A percentile compares a stretch with the other conserved stretches of the same genome.
These are phyloP conservation scores for Suillus weaverae DNA, from an alignment of 768 basidiomycete genomes.

Conservation along the genomic window DNA sequence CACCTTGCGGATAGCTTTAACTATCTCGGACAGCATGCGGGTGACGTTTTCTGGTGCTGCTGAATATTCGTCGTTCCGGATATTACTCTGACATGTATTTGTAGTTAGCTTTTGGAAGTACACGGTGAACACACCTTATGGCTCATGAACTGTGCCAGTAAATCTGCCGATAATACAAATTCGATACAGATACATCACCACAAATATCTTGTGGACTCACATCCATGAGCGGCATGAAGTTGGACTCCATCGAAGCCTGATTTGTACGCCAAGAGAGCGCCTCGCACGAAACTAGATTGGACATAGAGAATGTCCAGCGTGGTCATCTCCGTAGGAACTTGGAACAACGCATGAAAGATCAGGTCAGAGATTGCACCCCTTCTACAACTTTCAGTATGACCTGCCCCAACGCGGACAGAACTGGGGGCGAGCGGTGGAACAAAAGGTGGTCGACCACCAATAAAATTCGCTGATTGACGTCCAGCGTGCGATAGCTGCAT, in stretches of 20 bases:
- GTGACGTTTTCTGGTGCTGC: slow-evolving; percentile 42
- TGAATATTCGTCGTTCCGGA: slow-evolving; percentile 63
- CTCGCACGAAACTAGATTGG: slow-evolving; percentile 62
- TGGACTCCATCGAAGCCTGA: slow-evolving; percentile 87
- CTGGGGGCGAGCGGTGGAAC: slow-evolving; percentile 71
- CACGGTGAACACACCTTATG: slow-evolving; percentile 48
- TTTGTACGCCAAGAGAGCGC: slow-evolving; percentile 60
- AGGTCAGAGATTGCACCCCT: slow-evolving; percentile 16
- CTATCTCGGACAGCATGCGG: slow-evolving; percentile 57
- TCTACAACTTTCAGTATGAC: slow-evolving; percentile 4
- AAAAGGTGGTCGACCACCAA: slow-evolving; percentile 67
- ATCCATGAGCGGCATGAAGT: slow-evolving; percentile 84
- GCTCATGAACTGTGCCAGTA: slow-evolving; percentile 77
- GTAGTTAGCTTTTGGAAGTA: slow-evolving; percentile 19
- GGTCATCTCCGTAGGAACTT: slow-evolving; percentile 61
- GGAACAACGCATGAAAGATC: slow-evolving; percentile 52
- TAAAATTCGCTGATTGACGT: slow-evolving; percentile 74
- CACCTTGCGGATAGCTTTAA: slow-evolving; percentile 51
- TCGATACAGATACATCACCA: background rate
- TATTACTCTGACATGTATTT: slow-evolving; percentile 41
- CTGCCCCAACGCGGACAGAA: slow-evolving; percentile 48
- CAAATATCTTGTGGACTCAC: slow-evolving; percentile 43
- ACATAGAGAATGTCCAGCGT: slow-evolving; percentile 58
- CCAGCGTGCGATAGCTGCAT: slow-evolving; percentile 86
- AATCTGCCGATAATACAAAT: slow-evolving; percentile 45